Evolutionary conservation across 139 green algal genomes (phyloP), one percentile per base, ranked within the genome.

Genomic region (Coelastrella sp.): DNA sequence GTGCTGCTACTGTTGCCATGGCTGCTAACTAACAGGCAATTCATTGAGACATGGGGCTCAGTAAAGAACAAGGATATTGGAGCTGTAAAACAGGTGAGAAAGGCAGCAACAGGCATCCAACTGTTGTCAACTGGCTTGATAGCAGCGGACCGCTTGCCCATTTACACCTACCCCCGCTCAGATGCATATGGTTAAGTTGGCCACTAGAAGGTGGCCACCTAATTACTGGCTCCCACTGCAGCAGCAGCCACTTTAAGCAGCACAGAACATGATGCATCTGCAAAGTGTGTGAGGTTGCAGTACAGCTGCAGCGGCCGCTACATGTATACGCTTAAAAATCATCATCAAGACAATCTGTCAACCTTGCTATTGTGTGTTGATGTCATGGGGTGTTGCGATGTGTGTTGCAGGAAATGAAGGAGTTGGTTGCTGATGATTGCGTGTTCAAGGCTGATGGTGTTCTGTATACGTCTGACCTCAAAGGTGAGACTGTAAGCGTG

Each of bases 381-480:
- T 65, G 54, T 32, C 60, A 61, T 23, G 32, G 59, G 54, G 32
- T n/a, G 71, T 17, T 82, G 76, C 78, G 23, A 20, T 56, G 66
- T 16, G 17, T 84, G 11, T 14, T 86, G 80, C 80, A 87, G 83
- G 85, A 90, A 58, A 56, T 90, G 58, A 32, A 22, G 19, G 23
- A 61, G 5, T 66, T 90, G 73, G 64, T 90, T 32, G 85, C 85
- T 57, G 57, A 83, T n/a, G 73, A 90, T 4, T 58, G 19, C 22
- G 47, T 80, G 6, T 90, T 90, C 85, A 83, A 84, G 6, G 85
- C 85, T 19, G 85, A 90, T 73, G 85, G 85, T 5, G 85, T 90
- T 11, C 20, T 90, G 32, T 90, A 90, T 73, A 74, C 73, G 2
- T 20, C 58, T 4, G 85, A 90, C 58, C 20, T 84, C 14, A 80